phyloP scores from a whole-genome alignment of 2,329 filamentous ascomycete species.

The Mycocentrospora acerina region DNA sequence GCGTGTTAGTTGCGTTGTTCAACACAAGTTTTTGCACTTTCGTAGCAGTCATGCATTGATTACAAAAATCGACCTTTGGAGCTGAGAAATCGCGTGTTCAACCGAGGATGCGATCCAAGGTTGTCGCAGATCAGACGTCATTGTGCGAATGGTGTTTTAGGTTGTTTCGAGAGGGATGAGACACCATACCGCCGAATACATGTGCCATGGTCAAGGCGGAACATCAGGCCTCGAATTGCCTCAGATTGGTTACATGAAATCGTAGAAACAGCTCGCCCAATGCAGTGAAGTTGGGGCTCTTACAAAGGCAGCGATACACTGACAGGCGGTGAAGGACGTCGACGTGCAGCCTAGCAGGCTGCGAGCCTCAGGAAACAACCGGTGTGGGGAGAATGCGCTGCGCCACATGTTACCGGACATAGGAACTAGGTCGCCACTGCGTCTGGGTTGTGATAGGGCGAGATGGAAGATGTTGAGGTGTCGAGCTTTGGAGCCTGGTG shows the following conservation, averaged over 20 bases:
- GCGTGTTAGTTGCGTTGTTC: no score
- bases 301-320: constrained; percentile 33
- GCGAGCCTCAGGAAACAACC: constrained; percentile 16
- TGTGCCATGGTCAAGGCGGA: constrained; percentile 12
- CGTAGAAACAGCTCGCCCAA: constrained; percentile 15
- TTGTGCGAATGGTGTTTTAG: constrained; percentile 22
- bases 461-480: constrained; percentile 11
- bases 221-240: constrained; percentile 4
- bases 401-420: constrained; percentile 24
- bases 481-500: no score
- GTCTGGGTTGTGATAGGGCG: constrained; percentile 20
- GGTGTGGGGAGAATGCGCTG: constrained; percentile 16
- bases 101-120: no score
- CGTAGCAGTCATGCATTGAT: no score
- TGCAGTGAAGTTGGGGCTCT: constrained; percentile 18
- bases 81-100: background rate
- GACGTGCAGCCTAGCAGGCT: constrained; percentile 6
- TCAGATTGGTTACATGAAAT: constrained; percentile 6
- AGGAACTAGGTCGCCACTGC: constrained; percentile 14
- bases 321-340: constrained; percentile 14
- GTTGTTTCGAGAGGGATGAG: constrained; percentile 27
- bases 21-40: no score
- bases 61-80: no score
- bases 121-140: constrained; percentile 18
- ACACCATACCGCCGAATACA: constrained; percentile 12